A percentile compares a stretch with the other conserved stretches of the same genome.
These are phyloP conservation scores for Colletotrichum sojae DNA, from an alignment of 2,329 filamentous ascomycete species.

Conservation along the genomic window DNA sequence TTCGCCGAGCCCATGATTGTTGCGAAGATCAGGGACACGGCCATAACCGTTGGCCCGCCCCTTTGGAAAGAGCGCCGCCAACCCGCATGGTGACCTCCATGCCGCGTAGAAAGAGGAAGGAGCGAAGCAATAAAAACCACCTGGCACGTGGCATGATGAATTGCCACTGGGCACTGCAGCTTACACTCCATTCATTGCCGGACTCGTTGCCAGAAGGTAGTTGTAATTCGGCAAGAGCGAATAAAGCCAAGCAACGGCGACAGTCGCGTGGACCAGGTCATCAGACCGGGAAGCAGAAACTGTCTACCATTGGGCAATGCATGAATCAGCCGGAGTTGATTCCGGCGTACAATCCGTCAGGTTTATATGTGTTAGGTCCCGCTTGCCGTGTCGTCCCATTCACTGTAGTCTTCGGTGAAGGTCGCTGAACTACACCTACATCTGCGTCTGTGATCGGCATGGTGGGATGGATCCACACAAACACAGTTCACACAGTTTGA, in stretches of 20 bases:
- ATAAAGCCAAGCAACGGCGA: too few relatives aligned
- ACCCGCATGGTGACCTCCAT: not conserved
- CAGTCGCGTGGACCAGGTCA: too few relatives aligned
- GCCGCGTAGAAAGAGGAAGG: not conserved
- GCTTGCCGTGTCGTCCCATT: too few relatives aligned
- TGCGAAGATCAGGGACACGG: not conserved
- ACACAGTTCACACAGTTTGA: not conserved
- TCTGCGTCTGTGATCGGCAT: slow-evolving; percentile 2
- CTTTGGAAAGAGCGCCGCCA: not conserved
- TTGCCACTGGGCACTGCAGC: not conserved
- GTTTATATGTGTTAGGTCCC: too few relatives aligned
- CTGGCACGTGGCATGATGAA: slow-evolving; percentile 1
- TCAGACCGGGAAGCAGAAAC: too few relatives aligned
- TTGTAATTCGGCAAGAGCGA: not conserved
- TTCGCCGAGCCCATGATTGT: not conserved
- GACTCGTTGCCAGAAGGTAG: not conserved
- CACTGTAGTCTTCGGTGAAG: not conserved
- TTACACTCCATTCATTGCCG: not conserved
- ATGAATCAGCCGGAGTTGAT: too few relatives aligned
- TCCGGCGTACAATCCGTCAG: too few relatives aligned
- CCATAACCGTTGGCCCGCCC: slow-evolving; percentile 15
- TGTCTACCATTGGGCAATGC: too few relatives aligned
- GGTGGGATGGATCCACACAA: slow-evolving; percentile 1
- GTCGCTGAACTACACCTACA: slow-evolving; percentile 1
- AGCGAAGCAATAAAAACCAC: not conserved